Conservation (phyloP, 495 filamentous ascomycete genomes). For the Penicillium pulvis region DNA sequence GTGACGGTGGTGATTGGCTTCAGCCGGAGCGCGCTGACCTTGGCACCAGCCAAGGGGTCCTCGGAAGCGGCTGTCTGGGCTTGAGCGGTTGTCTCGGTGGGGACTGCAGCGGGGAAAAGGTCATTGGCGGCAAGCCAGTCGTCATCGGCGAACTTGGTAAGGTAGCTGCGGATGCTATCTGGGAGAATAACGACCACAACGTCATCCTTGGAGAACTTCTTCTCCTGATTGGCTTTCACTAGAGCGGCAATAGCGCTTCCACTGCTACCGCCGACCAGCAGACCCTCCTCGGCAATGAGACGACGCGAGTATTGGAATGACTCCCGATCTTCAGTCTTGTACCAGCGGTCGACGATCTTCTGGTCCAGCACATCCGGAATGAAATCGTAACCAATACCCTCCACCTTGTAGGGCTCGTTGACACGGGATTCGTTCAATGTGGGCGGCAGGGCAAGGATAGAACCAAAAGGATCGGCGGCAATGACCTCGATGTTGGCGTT, state of each 20-base stretch:
- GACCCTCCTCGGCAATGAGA: slow-evolving; percentile 90
- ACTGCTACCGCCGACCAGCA: slow-evolving; percentile 92
- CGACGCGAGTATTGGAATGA: slow-evolving; percentile 87
- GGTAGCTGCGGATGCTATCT: slow-evolving; percentile 94
- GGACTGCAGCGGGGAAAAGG: slow-evolving; percentile 66
- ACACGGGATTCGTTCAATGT: slow-evolving; percentile 73
- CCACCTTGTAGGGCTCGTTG: slow-evolving; percentile 92
- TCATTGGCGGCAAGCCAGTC: slow-evolving; percentile 97
- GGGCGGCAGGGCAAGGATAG: slow-evolving; percentile 80
- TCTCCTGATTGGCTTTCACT: slow-evolving; percentile 74
- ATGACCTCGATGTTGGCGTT: slow-evolving; percentile 80
- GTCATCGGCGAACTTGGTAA: slow-evolving; percentile 99
- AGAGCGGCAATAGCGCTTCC: slow-evolving; percentile 90
- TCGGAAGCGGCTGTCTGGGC: slow-evolving; percentile 24
- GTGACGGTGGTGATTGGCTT: slow-evolving; percentile 89
- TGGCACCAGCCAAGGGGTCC: slow-evolving; percentile 70
- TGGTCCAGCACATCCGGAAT: slow-evolving; percentile 91
- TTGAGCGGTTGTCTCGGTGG: slow-evolving; percentile 45
- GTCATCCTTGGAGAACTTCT: slow-evolving; percentile 71
- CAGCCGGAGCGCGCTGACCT: slow-evolving; percentile 76
- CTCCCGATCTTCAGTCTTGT: slow-evolving; percentile 93
- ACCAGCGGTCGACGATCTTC: slow-evolving; percentile 85
- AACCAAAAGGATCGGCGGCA: slow-evolving; percentile 88
- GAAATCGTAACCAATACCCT: slow-evolving; percentile 99
- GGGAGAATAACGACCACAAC: slow-evolving; percentile 88